Conservation (phyloP, 306 rosid species). For the Castanea crenata region DNA sequence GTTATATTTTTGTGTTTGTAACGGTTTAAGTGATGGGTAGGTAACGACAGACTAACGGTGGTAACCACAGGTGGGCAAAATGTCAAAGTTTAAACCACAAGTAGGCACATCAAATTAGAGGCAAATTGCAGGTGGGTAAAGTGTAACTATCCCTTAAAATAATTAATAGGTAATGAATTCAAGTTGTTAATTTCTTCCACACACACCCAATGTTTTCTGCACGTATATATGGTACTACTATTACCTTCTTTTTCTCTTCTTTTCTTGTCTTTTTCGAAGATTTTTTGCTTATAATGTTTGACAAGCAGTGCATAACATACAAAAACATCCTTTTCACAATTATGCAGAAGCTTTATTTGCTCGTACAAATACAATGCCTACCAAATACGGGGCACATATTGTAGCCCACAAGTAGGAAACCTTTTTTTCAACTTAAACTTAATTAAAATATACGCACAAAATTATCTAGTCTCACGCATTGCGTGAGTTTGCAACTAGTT, state of each 20-base stretch:
- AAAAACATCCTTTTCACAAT: slow-evolving; percentile 13
- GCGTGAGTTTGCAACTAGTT: no score
- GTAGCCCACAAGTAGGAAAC: slow-evolving; percentile 15
- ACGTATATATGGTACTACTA: neutral
- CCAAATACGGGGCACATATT: slow-evolving; percentile 1
- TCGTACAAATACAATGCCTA: slow-evolving; percentile 20
- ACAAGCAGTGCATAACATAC: neutral
- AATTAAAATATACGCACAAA: neutral
- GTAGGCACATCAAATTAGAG: no score
- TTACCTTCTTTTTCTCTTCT: neutral
- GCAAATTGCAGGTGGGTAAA: no score
- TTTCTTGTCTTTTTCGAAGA: neutral
- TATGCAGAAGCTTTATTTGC: slow-evolving; percentile 23
- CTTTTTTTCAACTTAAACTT: neutral
- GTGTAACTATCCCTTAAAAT: no score
- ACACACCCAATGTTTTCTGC: no score
- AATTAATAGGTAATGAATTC: no score
- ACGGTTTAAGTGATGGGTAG: no score
- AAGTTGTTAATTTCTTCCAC: no score
- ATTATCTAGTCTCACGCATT: rapidly evolving
- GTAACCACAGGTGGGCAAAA: no score
- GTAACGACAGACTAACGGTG: no score
- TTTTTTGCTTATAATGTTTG: neutral
- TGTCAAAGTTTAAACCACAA: no score
- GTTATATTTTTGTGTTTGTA: no score